Conservation (phyloP, 202 grass and related monocot genomes). For the Eragrostis tef region DNA sequence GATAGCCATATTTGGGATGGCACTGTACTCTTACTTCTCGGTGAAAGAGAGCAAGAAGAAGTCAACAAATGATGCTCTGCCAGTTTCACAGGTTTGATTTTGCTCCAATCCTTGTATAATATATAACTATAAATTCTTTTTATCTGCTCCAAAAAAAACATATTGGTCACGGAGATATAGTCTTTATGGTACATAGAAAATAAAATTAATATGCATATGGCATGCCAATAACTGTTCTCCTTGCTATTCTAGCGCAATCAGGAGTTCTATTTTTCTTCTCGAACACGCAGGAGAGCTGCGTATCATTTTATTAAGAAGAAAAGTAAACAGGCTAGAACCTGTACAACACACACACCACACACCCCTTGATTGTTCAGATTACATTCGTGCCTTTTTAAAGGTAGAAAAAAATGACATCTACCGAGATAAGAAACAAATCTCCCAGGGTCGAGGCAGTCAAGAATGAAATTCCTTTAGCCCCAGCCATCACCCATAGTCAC, state of each 20-base stretch:
- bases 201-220: conserved; percentile 19
- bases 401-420: too few relatives aligned
- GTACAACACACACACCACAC: too few relatives aligned
- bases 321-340: too few relatives aligned
- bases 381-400: too few relatives aligned
- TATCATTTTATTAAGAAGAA: too few relatives aligned
- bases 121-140: conserved; percentile 15
- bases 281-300: too few relatives aligned
- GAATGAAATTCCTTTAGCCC: too few relatives aligned
- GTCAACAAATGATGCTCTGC: conserved; percentile 74
- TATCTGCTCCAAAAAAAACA: background rate
- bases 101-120: conserved; percentile 33
- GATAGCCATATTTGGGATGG: conserved; percentile 94
- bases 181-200: conserved; percentile 30
- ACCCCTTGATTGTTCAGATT: too few relatives aligned
- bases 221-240: conserved; percentile 16
- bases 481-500: too few relatives aligned
- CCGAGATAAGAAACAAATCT: too few relatives aligned
- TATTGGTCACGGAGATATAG: conserved; percentile 11
- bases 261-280: conserved; percentile 21
- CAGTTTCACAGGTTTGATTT: conserved; percentile 86
- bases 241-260: conserved; percentile 31
- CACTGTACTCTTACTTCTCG: conserved; percentile 87
- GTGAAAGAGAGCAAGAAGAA: conserved; percentile 96
- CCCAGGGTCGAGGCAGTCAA: too few relatives aligned